These are phyloP conservation scores for Xylariaceae sp. DNA, from an alignment of 2,329 filamentous ascomycete species.

Conservation along the genomic window DNA sequence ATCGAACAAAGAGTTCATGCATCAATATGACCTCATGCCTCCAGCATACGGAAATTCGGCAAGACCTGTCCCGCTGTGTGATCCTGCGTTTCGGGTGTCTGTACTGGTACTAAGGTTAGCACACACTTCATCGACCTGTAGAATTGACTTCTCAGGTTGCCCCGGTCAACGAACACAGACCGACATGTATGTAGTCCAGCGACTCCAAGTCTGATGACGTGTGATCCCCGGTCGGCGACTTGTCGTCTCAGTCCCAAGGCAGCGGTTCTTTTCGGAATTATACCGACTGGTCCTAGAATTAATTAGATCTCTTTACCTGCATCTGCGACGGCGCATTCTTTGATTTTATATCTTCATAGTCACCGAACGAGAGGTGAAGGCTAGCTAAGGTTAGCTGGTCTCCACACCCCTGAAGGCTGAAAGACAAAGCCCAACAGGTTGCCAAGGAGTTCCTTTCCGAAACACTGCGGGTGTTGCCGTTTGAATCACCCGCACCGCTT, in stretches of 20 bases:
- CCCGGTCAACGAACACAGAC: too few species aligned
- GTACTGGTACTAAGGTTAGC: too few species aligned
- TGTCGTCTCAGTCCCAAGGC: too few species aligned
- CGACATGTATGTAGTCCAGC: too few species aligned
- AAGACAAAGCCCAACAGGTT: not conserved
- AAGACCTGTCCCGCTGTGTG: not conserved
- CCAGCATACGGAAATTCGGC: not conserved
- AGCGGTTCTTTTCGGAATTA: too few species aligned
- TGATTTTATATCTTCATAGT: not conserved
- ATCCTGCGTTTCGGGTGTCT: not conserved
- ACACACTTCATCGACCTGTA: too few species aligned
- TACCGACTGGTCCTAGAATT: too few species aligned
- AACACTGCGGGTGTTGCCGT: conserved; percentile 3
- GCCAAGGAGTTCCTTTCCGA: not conserved
- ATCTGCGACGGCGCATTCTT: not conserved
- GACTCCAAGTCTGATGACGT: too few species aligned
- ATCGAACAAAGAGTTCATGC: not conserved
- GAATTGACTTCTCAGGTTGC: too few species aligned
- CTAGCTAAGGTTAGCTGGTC: not conserved
- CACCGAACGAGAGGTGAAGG: not conserved
- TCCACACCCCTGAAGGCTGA: conserved; percentile 6
- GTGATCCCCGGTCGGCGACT: too few species aligned
- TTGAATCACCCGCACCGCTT: conserved; percentile 1
- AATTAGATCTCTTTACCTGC: not conserved
- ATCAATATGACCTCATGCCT: not conserved